Evolutionary conservation across 2,329 filamentous ascomycete species (phyloP).

Genomic region (Monosporascus ibericus): DNA sequence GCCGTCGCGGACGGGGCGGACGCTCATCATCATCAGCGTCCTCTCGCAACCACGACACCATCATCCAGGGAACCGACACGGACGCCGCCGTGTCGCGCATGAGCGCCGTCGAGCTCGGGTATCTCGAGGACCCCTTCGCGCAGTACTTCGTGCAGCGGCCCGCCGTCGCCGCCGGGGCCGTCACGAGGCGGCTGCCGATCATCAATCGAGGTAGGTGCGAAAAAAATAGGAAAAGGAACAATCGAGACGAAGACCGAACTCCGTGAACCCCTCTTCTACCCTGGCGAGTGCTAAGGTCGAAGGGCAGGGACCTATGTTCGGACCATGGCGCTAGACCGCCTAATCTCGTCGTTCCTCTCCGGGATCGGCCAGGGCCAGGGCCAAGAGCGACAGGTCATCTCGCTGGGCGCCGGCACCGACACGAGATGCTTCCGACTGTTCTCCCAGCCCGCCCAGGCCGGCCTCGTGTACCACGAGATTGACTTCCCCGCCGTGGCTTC

Average conservation of each 20-base stretch:
- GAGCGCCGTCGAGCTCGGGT: constrained; percentile 81
- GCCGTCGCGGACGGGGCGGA: constrained; percentile 22
- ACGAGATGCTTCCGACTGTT: constrained; percentile 78
- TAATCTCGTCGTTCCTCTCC: constrained; percentile 67
- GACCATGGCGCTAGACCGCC: constrained; percentile 72
- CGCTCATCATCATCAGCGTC: constrained; percentile 10
- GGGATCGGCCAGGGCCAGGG: constrained; percentile 20
- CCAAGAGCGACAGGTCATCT: constrained; percentile 69
- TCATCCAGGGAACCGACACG: constrained; percentile 83
- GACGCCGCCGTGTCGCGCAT: constrained; percentile 85
- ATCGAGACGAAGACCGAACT: too few relatives aligned
- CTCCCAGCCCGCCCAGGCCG: constrained; percentile 29
- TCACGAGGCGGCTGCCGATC: constrained; percentile 69
- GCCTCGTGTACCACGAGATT: constrained; percentile 80
- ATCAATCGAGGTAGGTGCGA: constrained; percentile 75
- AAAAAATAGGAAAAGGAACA: too few relatives aligned
- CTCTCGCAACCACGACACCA: constrained; percentile 53
- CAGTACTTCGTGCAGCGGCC: constrained; percentile 54
- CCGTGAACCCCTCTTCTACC: constrained; percentile 3
- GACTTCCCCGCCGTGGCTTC: constrained; percentile 75
- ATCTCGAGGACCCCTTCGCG: constrained; percentile 78
- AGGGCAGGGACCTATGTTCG: constrained; percentile 80
- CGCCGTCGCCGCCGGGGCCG: constrained; percentile 29
- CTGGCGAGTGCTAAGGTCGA: constrained; percentile 17
- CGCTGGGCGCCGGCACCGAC: constrained; percentile 88